phyloP scores from a whole-genome alignment of 2,329 filamentous ascomycete genomes.

The Raffaelea albimanens region DNA sequence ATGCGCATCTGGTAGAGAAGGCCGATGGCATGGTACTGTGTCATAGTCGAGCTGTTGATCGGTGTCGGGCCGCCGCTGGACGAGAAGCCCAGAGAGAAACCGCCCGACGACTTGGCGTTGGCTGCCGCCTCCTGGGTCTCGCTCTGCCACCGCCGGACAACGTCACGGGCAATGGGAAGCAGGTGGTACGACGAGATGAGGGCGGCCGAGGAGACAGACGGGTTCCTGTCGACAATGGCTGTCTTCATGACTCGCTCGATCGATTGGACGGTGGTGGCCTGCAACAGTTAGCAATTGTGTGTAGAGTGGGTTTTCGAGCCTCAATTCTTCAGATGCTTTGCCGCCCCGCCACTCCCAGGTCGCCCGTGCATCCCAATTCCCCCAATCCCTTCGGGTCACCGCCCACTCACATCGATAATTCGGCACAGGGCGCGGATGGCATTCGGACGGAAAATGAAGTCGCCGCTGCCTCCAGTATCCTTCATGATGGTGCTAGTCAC shows the following conservation, averaged over 20 bases:
- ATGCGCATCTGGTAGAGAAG: slow-evolving; percentile 95
- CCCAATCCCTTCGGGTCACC: too few relatives aligned
- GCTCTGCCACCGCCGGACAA: slow-evolving; percentile 95
- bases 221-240: slow-evolving; percentile 97
- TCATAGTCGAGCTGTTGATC: slow-evolving; percentile 94
- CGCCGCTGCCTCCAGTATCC: slow-evolving; percentile 90
- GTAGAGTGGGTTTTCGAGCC: too few relatives aligned
- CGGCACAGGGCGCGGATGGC: slow-evolving; percentile 91
- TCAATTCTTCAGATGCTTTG: background rate
- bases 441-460: slow-evolving; percentile 89
- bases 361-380: too few relatives aligned
- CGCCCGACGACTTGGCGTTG: slow-evolving; percentile 76
- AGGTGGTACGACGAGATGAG: slow-evolving; percentile 97
- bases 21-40: slow-evolving; percentile 96
- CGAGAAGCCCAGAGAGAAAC: slow-evolving; percentile 89
- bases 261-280: slow-evolving; percentile 91
- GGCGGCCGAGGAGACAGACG: slow-evolving; percentile 90
- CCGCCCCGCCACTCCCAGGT: background rate
- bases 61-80: slow-evolving; percentile 52
- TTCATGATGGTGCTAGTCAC: slow-evolving; percentile 99
- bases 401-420: slow-evolving; percentile 74
- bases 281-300: slow-evolving; percentile 1
- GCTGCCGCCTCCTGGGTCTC: slow-evolving; percentile 96
- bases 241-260: slow-evolving; percentile 99
- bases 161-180: slow-evolving; percentile 88